A percentile compares a stretch with the other conserved stretches of the same genome.
Conservation (phyloP, 441 rosid genomes). For the Arabidopsis lyrata region DNA sequence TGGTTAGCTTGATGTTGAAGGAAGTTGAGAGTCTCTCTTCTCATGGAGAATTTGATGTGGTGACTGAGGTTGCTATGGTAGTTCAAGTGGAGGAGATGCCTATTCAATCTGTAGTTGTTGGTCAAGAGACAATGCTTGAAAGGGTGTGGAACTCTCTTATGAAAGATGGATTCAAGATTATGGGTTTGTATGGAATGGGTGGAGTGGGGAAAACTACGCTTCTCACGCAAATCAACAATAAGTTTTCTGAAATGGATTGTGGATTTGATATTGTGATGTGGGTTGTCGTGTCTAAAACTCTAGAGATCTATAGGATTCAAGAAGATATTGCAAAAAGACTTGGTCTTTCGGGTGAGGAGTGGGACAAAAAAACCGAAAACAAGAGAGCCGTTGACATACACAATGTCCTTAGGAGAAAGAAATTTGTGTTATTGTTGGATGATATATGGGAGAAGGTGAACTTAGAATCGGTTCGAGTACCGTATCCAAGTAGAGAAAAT, state of each 20-base stretch:
- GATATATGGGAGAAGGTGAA: conserved; percentile 1
- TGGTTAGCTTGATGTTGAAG: background rate
- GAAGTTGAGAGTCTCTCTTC: background rate
- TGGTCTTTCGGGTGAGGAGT: background rate
- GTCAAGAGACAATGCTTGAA: background rate
- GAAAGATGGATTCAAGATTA: background rate
- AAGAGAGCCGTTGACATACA: conserved; percentile 1
- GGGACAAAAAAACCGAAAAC: background rate
- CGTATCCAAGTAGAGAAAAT: background rate
- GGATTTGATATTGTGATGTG: background rate
- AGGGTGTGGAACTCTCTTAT: background rate
- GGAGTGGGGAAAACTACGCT: background rate
- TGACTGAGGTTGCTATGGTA: background rate
- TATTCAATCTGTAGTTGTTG: background rate
- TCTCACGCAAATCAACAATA: conserved; percentile 1
- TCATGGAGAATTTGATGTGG: background rate
- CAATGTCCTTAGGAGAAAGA: background rate
- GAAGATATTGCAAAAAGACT: background rate
- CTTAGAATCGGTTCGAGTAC: background rate
- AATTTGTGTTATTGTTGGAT: conserved; percentile 6
- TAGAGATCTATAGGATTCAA: background rate
- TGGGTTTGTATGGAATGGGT: conserved; percentile 2
- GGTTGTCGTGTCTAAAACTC: background rate
- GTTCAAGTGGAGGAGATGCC: background rate
- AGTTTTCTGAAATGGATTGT: background rate